Evolutionary conservation across 2,329 filamentous ascomycete genomes (phyloP).

Genomic region (Clarireedia hainanense): DNA sequence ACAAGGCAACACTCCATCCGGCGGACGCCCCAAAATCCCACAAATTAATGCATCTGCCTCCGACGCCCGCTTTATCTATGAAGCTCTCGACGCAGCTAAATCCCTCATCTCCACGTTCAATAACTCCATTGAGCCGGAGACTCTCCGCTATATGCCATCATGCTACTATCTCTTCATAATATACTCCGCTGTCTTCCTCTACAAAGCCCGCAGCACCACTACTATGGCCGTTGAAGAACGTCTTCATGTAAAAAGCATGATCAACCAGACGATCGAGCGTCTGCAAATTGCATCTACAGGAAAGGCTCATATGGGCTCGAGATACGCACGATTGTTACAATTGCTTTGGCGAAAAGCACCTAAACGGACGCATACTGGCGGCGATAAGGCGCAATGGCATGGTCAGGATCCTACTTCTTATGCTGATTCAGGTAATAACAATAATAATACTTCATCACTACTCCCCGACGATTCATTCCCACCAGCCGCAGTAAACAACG

Average conservation of each 20-base stretch:
- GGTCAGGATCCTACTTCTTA: not conserved
- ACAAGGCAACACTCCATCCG: constrained; percentile 32
- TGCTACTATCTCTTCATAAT: constrained; percentile 55
- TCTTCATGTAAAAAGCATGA: constrained; percentile 46
- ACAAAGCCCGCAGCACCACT: constrained; percentile 40
- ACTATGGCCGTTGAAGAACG: constrained; percentile 36
- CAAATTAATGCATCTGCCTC: constrained; percentile 43
- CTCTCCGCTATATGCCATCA: constrained; percentile 56
- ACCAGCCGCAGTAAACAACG: not conserved
- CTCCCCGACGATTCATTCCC: not conserved
- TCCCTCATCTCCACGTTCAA: constrained; percentile 52
- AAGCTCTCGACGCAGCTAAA: constrained; percentile 57
- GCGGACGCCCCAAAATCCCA: constrained; percentile 24
- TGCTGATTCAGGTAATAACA: not conserved
- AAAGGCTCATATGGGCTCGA: constrained; percentile 50
- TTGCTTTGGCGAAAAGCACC: constrained; percentile 46
- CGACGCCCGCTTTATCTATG: constrained; percentile 59
- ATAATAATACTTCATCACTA: not conserved
- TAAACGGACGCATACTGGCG: not conserved
- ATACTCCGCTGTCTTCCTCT: constrained; percentile 57
- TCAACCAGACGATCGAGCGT: constrained; percentile 50
- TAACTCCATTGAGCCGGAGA: constrained; percentile 49
- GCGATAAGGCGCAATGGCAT: not conserved
- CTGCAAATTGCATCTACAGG: constrained; percentile 50
- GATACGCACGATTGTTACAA: constrained; percentile 53